These are phyloP conservation scores for Leccinum incarnatum DNA, from an alignment of 768 basidiomycete genomes.

Conservation along the genomic window DNA sequence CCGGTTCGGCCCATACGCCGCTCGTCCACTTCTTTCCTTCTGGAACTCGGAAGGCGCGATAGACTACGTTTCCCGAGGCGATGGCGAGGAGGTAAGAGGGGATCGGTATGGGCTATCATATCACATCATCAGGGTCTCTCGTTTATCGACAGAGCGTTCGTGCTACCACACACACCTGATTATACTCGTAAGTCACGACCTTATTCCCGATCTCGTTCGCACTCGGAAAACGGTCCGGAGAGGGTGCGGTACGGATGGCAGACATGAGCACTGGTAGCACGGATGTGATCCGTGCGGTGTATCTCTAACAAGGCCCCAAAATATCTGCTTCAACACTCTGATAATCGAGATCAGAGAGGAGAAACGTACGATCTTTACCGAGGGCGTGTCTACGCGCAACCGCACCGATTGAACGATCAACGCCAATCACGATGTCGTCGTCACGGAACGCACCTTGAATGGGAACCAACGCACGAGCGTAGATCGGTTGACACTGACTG, in stretches of 20 bases:
- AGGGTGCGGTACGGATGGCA: constrained; percentile 77
- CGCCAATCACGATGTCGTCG: neutral
- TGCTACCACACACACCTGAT: constrained; percentile 51
- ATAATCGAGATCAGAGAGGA: neutral
- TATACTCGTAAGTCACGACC: constrained; percentile 66
- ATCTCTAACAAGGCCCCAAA: constrained; percentile 47
- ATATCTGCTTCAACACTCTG: neutral
- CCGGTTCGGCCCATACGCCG: constrained; percentile 91
- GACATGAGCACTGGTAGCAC: constrained; percentile 82
- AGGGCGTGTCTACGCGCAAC: constrained; percentile 64
- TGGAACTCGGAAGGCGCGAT: constrained; percentile 57
- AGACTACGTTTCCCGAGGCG: constrained; percentile 78
- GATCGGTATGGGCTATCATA: constrained; percentile 65
- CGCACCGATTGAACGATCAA: neutral
- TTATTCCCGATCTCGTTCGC: constrained; percentile 71
- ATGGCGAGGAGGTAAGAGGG: constrained; percentile 90
- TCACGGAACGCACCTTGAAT: constrained; percentile 56
- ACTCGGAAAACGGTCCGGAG: constrained; percentile 62
- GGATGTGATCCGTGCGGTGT: constrained; percentile 69
- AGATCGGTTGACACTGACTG: constrained; percentile 92
- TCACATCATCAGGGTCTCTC: neutral
- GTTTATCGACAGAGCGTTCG: neutral
- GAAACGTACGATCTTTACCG: constrained; percentile 71
- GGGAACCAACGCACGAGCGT: constrained; percentile 75
- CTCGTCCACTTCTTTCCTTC: constrained; percentile 72